Percentiles rank a stretch among this genome's conserved stretches.
Evolutionary conservation across 805 yeast species (phyloP).

Genomic region (Candida tammaniensis): DNA sequence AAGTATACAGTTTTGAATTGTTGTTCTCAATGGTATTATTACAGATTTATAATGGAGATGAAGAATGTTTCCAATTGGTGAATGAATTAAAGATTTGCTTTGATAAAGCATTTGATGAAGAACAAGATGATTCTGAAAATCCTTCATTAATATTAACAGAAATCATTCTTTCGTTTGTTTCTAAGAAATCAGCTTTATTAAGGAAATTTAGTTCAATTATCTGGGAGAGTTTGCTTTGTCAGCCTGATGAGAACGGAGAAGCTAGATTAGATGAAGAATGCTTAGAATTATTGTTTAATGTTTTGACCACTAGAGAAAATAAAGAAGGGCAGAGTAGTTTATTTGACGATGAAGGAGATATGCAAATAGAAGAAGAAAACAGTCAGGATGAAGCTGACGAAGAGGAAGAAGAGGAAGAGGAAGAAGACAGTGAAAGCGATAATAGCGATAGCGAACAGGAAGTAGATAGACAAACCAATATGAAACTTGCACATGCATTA

Average conservation of each 20-base stretch:
- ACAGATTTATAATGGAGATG: conserved; percentile 73
- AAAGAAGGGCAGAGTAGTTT: conserved; percentile 74
- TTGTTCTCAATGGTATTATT: conserved; percentile 73
- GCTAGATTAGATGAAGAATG: conserved; percentile 28
- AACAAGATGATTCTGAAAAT: conserved; percentile 29
- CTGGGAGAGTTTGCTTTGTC: conserved; percentile 42
- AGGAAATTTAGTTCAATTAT: conserved; percentile 36
- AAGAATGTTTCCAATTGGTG: conserved; percentile 72
- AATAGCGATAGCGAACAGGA: conserved; percentile 14
- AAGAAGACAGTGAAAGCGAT: conserved; percentile 18
- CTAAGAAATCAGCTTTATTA: conserved; percentile 32
- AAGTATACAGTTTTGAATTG: conserved; percentile 67
- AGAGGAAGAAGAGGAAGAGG: conserved; percentile 24
- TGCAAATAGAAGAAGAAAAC: conserved; percentile 28
- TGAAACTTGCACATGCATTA: conserved; percentile 67
- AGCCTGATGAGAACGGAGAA: conserved; percentile 23
- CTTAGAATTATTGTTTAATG: conserved; percentile 34
- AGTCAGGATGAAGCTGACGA: conserved; percentile 23
- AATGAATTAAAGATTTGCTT: conserved; percentile 70
- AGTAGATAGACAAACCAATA: conserved; percentile 47
- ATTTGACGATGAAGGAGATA: conserved; percentile 58
- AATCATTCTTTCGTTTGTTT: conserved; percentile 46
- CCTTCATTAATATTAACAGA: conserved; percentile 37
- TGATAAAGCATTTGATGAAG: conserved; percentile 35
- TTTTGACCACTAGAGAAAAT: conserved; percentile 62